Evolutionary conservation across 257 asterid species (phyloP), one percentile per base, ranked within the genome.

Genomic region (Henckelia pumila): DNA sequence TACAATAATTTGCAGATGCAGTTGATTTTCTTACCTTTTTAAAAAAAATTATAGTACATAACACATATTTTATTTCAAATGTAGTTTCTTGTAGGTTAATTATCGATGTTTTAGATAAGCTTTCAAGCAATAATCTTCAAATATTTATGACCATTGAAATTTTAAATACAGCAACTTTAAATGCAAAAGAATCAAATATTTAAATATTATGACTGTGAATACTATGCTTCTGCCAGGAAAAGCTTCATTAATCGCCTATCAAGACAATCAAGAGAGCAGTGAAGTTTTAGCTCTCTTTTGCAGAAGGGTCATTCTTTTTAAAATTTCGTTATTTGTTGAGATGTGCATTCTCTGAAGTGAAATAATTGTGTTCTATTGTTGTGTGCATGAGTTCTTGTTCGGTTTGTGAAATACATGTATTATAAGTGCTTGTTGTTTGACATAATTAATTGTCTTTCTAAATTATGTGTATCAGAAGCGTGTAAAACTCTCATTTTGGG

Each of bases 31-130:
- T 28, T 56, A 65, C 75, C 47, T 64, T 59, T n/a, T n/a, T n/a
- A n/a, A 26, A 26, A 26, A 26, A 30, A 30, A 30, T 60, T 66
- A 32, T 56, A 44, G 50, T 11, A 8, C 29, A 17, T 59, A 58
- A 67, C 68, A 13, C 29, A 28, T 33, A n/a, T 70, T 75, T 76
- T 60, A 49, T 68, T 61, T 71, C 73, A 56, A 59, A 52, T 77
- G 32, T 74, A 94, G 99, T 84, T 91, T 96, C 79, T 83, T 94
- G 89, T 88, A 91, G 92, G 92, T 94, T 79, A 83, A n/a, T 88
- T 82, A 96, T 94, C 70, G 96, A 88, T 60, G 75, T 88, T 69
- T 73, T 94, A 86, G 97, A 91, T 68, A 87, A 81, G 70, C 89
- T 87, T 68, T 73, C 78, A 71, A 94, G 83, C n/a, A n/a, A n/a